phyloP scores from a whole-genome alignment of 2,329 filamentous ascomycete species.

The Aspergillus sp. region DNA sequence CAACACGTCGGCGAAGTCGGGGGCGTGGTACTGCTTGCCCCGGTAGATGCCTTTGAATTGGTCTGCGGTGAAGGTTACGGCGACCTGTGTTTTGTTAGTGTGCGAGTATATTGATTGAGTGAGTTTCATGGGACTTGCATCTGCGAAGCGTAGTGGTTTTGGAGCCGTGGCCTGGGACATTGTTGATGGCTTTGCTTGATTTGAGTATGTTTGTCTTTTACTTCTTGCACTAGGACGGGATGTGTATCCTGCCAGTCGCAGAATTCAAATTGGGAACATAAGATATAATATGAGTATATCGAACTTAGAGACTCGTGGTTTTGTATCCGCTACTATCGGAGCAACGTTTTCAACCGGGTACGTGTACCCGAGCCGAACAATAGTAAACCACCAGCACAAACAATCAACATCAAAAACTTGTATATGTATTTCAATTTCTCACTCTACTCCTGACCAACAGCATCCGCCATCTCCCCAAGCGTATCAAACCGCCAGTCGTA shows the following conservation, averaged over 20 bases:
- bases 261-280: no score
- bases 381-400: not conserved
- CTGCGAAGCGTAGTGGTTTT: slow-evolving; percentile 3
- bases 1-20: slow-evolving; percentile 40
- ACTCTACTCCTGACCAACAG: slow-evolving; percentile 17
- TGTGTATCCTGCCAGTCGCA: no score
- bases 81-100: slow-evolving; percentile 15
- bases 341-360: not conserved
- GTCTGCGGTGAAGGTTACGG: slow-evolving; percentile 28
- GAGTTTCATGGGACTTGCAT: slow-evolving; percentile 2
- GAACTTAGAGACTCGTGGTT: not conserved
- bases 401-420: not conserved
- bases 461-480: slow-evolving; percentile 60
- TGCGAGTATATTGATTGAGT: no score
- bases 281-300: no score
- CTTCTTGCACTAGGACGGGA: no score
- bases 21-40: slow-evolving; percentile 47
- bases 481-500: slow-evolving; percentile 60
- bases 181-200: no score
- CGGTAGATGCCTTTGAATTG: slow-evolving; percentile 53
- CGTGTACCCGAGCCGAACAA: not conserved
- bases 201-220: no score
- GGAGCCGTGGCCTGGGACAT: no score
- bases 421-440: not conserved
- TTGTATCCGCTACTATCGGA: not conserved